These are phyloP conservation scores for Calonectria pteridis DNA, from an alignment of 2,329 filamentous ascomycete genomes.

Conservation along the genomic window DNA sequence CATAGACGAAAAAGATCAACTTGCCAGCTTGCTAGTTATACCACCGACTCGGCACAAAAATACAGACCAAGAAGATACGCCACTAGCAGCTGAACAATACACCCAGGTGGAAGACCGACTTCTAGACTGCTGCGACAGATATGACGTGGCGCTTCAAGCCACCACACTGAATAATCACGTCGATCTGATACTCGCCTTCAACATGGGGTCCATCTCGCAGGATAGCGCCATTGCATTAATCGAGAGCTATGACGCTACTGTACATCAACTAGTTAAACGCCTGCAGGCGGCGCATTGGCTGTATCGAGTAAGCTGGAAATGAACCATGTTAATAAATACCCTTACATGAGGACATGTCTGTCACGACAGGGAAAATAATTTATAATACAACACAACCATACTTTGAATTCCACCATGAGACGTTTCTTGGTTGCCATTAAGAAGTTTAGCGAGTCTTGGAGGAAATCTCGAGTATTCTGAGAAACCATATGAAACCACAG, in stretches of 20 bases:
- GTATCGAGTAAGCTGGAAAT: neutral
- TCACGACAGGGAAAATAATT: neutral
- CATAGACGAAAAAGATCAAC: neutral
- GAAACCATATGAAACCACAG: neutral
- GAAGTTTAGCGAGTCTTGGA: neutral
- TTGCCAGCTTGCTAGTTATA: neutral
- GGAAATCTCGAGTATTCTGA: neutral
- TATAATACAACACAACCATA: neutral
- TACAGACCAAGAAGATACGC: neutral
- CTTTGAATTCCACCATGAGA: neutral
- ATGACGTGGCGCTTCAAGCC: neutral
- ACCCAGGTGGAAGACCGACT: neutral
- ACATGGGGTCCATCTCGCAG: neutral
- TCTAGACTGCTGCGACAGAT: neutral
- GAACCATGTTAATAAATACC: neutral
- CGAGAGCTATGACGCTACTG: neutral
- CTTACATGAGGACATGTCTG: neutral
- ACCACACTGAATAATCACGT: neutral
- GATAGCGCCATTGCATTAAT: neutral
- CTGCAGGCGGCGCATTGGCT: neutral
- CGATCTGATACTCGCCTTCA: neutral
- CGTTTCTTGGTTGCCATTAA: neutral
- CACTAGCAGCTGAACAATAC: neutral
- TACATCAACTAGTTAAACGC: neutral
- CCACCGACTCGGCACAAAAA: neutral